Percentiles rank a stretch among this genome's conserved stretches.
Evolutionary conservation across 345 rosid genomes (phyloP).

Genomic region (Citrus unshiu): DNA sequence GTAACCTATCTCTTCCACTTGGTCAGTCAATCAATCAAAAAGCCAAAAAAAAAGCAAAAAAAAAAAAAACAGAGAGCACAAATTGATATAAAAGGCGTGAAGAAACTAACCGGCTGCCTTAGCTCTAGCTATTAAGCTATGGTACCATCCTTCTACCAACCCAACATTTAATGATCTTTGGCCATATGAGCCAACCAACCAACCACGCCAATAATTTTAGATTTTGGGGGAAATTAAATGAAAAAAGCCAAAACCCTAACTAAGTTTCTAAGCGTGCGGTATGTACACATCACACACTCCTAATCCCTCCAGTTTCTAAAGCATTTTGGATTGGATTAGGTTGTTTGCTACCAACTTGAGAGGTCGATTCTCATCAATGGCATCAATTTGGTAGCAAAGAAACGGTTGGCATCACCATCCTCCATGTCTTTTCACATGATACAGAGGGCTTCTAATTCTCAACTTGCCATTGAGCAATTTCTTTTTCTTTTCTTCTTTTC

Average conservation of each 20-base stretch:
- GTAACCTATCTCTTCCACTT: constrained; percentile 33
- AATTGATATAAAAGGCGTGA: constrained; percentile 17
- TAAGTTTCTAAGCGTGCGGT: neutral
- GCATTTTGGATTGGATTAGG: neutral
- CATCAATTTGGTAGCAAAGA: neutral
- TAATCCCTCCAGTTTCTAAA: neutral
- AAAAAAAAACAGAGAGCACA: neutral
- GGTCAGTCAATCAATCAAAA: neutral
- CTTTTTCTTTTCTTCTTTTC: no score
- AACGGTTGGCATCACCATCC: neutral
- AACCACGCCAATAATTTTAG: neutral
- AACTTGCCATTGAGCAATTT: neutral
- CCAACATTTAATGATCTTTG: constrained; percentile 22
- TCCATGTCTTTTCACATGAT: neutral
- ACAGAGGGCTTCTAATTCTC: neutral
- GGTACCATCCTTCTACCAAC: constrained; percentile 31
- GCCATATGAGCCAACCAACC: constrained; percentile 27
- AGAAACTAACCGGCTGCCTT: constrained; percentile 24
- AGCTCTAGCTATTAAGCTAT: neutral
- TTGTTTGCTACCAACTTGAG: neutral
- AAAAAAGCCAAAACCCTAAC: constrained; percentile 5
- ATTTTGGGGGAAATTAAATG: neutral
- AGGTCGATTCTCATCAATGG: constrained; percentile 1
- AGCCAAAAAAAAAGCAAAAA: no score
- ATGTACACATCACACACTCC: neutral